Conservation (phyloP, 495 filamentous ascomycete species). For the Podospora pseudocomata region DNA sequence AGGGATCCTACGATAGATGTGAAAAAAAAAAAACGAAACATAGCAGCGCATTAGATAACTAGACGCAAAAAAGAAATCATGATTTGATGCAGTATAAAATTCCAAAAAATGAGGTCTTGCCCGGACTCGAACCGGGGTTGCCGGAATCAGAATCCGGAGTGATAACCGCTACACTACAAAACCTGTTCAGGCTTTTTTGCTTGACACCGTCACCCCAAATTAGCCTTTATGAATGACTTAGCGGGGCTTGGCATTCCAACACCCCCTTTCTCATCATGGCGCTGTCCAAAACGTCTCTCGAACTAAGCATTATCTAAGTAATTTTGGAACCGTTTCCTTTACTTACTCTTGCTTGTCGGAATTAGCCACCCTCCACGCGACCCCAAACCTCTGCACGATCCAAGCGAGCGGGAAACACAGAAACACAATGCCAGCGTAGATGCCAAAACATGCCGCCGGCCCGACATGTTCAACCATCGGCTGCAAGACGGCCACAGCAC, state of each 20-base stretch:
- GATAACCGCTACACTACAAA: slow-evolving; percentile 16
- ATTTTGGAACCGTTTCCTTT: not conserved
- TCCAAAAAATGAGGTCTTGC: slow-evolving; percentile 10
- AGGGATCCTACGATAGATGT: not conserved
- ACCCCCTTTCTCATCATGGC: not conserved
- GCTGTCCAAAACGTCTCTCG: not conserved
- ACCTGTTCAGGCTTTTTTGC: slow-evolving; percentile 5
- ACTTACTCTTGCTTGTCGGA: not conserved
- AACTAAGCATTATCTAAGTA: not conserved
- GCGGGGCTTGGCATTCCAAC: not conserved
- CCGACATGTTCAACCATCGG: slow-evolving; percentile 13
- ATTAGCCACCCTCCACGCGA: slow-evolving; percentile 7
- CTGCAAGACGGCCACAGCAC: slow-evolving; percentile 10
- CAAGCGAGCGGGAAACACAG: slow-evolving; percentile 6
- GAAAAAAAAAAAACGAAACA: not conserved
- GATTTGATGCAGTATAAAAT: not conserved
- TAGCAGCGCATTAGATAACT: not conserved
- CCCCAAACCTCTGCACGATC: slow-evolving; percentile 9
- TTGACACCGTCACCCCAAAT: not conserved
- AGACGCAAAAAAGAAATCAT: not conserved
- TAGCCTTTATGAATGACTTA: not conserved
- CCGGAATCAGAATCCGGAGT: slow-evolving; percentile 4
- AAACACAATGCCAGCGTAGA: slow-evolving; percentile 10
- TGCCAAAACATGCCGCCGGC: slow-evolving; percentile 10
- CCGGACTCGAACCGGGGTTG: slow-evolving; percentile 27